Conservation (phyloP, 2,329 filamentous ascomycete species). For the Trichoderma lentiforme region DNA sequence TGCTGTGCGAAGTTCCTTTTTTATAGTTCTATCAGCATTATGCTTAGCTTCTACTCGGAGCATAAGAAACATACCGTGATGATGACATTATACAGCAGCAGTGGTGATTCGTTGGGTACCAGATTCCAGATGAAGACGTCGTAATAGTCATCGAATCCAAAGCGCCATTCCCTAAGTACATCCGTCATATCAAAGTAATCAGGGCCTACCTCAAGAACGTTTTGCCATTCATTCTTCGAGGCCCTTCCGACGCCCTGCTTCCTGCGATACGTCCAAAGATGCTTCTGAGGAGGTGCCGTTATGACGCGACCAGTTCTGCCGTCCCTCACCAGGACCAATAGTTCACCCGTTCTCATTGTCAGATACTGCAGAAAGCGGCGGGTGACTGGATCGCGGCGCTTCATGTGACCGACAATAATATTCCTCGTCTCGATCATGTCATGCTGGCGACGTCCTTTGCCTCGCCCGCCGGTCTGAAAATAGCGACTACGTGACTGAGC, state of each 20-base stretch:
- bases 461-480: conserved; percentile 23
- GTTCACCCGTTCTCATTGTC: conserved; percentile 26
- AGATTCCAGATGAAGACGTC: conserved; percentile 31
- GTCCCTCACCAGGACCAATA: conserved; percentile 28
- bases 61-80: conserved; percentile 14
- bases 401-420: conserved; percentile 30
- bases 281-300: conserved; percentile 25
- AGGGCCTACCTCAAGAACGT: conserved; percentile 25
- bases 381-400: conserved; percentile 28
- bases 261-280: conserved; percentile 28
- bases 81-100: conserved; percentile 23
- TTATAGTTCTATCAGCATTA: background rate
- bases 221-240: conserved; percentile 28
- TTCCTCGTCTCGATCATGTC: conserved; percentile 29
- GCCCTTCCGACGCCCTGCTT: conserved; percentile 28
- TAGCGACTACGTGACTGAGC: conserved; percentile 22
- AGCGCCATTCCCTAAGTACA: conserved; percentile 26
- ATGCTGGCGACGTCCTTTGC: conserved; percentile 24
- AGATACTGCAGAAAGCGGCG: conserved; percentile 30
- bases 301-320: conserved; percentile 31
- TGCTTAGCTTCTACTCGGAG: background rate
- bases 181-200: conserved; percentile 27
- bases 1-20: conserved; percentile 28
- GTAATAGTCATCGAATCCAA: conserved; percentile 30
- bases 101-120: conserved; percentile 21